A percentile compares a stretch with the other conserved stretches of the same genome.
These are phyloP conservation scores for Neurospora intermedia DNA, from an alignment of 495 filamentous ascomycete species.

Conservation along the genomic window DNA sequence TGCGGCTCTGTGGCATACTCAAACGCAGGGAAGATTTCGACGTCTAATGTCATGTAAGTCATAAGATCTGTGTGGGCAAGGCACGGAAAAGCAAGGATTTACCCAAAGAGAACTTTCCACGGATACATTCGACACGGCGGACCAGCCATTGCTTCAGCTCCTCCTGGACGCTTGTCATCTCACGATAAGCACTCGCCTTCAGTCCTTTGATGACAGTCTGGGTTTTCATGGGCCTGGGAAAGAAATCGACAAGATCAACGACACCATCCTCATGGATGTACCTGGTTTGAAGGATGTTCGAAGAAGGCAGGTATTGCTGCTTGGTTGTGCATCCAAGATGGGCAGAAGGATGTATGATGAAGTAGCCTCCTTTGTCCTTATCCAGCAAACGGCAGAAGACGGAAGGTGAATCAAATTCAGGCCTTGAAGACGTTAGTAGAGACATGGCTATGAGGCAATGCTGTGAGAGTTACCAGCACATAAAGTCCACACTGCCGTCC, in stretches of 20 bases:
- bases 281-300: constrained; percentile 58
- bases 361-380: constrained; percentile 60
- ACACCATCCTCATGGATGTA: constrained; percentile 65
- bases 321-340: constrained; percentile 47
- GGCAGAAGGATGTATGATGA: constrained; percentile 46
- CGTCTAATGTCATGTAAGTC: constrained; percentile 21
- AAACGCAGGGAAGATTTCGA: constrained; percentile 62
- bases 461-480: constrained; percentile 51
- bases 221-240: constrained; percentile 47
- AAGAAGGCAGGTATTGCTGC: constrained; percentile 57
- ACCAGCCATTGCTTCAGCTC: constrained; percentile 51
- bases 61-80: background rate
- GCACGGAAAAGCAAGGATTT: background rate
- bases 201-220: constrained; percentile 29
- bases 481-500: constrained; percentile 60
- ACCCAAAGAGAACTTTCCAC: constrained; percentile 48
- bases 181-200: constrained; percentile 39
- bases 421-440: constrained; percentile 30
- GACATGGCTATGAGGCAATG: background rate
- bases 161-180: constrained; percentile 38
- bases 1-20: constrained; percentile 53
- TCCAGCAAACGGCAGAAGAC: constrained; percentile 60
- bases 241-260: constrained; percentile 61
- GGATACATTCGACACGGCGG: constrained; percentile 58
- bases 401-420: constrained; percentile 56